Evolutionary conservation across 2,329 filamentous ascomycete genomes (phyloP).

Genomic region (Aspergillus versicolor): DNA sequence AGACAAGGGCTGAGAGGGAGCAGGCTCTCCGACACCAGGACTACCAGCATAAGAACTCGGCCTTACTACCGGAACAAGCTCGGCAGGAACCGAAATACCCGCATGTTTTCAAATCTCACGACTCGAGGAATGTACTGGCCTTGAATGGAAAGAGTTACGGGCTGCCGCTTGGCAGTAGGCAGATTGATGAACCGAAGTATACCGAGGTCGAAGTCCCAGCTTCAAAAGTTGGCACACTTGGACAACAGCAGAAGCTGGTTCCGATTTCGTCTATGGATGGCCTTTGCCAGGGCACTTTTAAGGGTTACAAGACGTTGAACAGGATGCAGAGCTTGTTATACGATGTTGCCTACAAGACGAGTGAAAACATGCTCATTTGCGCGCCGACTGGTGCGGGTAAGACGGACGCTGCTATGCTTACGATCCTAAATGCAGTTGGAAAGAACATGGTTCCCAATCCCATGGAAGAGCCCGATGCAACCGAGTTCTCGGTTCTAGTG

Average conservation of each 20-base stretch:
- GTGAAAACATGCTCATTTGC: constrained; percentile 98
- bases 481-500: constrained; percentile 75
- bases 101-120: constrained; percentile 84
- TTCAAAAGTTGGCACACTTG: constrained; percentile 71
- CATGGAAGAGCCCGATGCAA: constrained; percentile 68
- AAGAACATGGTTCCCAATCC: constrained; percentile 83
- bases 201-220: constrained; percentile 89
- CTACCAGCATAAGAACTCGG: constrained; percentile 75
- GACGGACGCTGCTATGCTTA: constrained; percentile 96
- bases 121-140: constrained; percentile 82
- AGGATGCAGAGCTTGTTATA: constrained; percentile 98
- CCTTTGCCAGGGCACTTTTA: constrained; percentile 86
- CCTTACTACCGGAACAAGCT: constrained; percentile 68
- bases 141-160: constrained; percentile 77
- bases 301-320: constrained; percentile 88
- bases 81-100: constrained; percentile 77
- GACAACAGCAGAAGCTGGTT: constrained; percentile 71
- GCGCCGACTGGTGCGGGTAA: constrained; percentile 98
- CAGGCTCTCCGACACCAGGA: constrained; percentile 75
- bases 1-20: constrained; percentile 75
- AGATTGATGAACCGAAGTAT: constrained; percentile 72
- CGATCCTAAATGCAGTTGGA: constrained; percentile 84
- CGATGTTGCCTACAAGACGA: constrained; percentile 91
- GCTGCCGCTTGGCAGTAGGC: constrained; percentile 72
- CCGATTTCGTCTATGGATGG: constrained; percentile 81